Evolutionary conservation across 2,329 filamentous ascomycete species (phyloP).

Genomic region (Chrysoporthe deuterocubensis): DNA sequence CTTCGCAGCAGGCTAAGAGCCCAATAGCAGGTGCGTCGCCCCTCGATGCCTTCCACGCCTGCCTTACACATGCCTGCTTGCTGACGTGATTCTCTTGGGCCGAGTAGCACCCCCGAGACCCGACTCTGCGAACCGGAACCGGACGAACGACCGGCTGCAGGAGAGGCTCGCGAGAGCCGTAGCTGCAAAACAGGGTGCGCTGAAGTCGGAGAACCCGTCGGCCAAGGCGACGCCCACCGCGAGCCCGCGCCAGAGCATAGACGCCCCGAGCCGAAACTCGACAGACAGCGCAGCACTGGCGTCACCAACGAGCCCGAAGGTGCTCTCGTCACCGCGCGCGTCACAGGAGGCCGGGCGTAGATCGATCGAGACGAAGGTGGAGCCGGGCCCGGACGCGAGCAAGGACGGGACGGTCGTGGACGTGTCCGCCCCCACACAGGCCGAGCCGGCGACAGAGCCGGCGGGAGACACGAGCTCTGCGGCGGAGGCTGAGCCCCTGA

Average conservation of each 20-base stretch:
- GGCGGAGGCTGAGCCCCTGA: constrained; percentile 7
- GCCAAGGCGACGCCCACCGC: constrained; percentile 46
- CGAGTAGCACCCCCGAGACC: constrained; percentile 60
- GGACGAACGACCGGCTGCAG: constrained; percentile 81
- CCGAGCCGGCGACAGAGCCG: constrained; percentile 14
- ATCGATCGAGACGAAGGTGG: constrained; percentile 20
- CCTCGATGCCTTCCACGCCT: too few species aligned
- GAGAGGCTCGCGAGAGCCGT: constrained; percentile 88
- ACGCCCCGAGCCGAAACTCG: constrained; percentile 39
- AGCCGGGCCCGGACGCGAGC: neutral
- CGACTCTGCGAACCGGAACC: constrained; percentile 57
- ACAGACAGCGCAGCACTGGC: constrained; percentile 34
- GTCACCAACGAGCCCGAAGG: constrained; percentile 16
- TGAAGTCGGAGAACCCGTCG: constrained; percentile 49
- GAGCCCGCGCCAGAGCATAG: constrained; percentile 49
- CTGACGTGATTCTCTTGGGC: constrained; percentile 16
- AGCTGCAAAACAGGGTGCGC: constrained; percentile 64
- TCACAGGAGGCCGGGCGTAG: constrained; percentile 33
- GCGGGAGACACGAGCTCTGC: constrained; percentile 11
- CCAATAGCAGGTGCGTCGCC: constrained; percentile 37
- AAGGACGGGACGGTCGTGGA: constrained; percentile 3
- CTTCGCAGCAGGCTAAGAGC: constrained; percentile 39
- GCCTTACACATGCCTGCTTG: constrained; percentile 10
- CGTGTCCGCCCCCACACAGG: constrained; percentile 3
- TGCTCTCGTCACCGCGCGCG: constrained; percentile 31